These are phyloP conservation scores for Croton setiger DNA, from an alignment of 441 rosid genomes.

Conservation along the genomic window DNA sequence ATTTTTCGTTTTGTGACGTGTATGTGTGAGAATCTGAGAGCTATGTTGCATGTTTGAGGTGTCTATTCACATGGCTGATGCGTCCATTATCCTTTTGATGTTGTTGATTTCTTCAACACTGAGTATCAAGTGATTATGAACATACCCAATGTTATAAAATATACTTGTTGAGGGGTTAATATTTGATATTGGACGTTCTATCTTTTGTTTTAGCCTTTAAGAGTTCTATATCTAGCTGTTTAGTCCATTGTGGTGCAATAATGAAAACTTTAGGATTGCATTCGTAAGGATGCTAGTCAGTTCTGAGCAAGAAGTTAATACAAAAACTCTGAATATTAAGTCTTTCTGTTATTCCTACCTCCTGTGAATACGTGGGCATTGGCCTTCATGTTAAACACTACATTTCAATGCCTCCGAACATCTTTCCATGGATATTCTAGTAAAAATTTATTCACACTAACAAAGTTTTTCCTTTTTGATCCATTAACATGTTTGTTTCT, in stretches of 20 bases:
- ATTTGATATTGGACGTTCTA: background rate
- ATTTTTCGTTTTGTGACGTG: background rate
- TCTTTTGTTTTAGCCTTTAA: background rate
- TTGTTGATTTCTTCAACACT: background rate
- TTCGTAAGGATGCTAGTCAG: background rate
- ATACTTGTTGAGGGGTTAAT: background rate
- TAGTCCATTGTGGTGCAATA: background rate
- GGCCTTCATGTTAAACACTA: too few relatives aligned
- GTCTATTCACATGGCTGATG: background rate
- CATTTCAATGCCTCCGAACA: too few relatives aligned
- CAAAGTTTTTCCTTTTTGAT: too few relatives aligned
- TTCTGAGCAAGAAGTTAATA: too few relatives aligned
- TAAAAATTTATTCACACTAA: too few relatives aligned
- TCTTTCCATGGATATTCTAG: too few relatives aligned
- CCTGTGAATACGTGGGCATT: background rate
- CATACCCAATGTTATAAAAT: too few relatives aligned
- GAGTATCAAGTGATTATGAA: background rate
- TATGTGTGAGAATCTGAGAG: background rate
- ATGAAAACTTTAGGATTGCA: background rate
- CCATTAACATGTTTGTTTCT: too few relatives aligned
- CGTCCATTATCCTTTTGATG: background rate
- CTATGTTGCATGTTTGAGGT: background rate
- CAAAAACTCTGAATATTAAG: background rate
- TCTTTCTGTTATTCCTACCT: background rate
- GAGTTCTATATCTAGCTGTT: background rate